Conservation (phyloP, 2,329 filamentous ascomycete species). For the Aspergillus sp. region DNA sequence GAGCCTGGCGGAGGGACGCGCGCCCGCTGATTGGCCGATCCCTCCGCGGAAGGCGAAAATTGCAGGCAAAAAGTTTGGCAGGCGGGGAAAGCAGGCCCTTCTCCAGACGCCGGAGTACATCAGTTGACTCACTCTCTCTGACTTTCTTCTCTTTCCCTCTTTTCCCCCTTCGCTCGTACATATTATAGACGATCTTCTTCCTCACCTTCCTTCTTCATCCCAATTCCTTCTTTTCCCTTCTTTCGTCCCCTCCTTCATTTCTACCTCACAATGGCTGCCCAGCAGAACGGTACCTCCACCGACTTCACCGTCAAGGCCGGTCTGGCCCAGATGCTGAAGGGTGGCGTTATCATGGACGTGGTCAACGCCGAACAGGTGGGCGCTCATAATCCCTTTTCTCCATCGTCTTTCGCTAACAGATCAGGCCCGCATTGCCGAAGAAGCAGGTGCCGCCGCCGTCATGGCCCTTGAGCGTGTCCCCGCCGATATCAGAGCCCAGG, state of each 20-base stretch:
- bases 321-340: slow-evolving; percentile 96
- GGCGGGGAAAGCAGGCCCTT: slow-evolving; percentile 15
- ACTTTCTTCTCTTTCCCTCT: slow-evolving; percentile 9
- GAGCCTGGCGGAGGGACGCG: slow-evolving; percentile 10
- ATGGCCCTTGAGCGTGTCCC: slow-evolving; percentile 98
- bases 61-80: slow-evolving; percentile 5
- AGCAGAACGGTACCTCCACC: slow-evolving; percentile 39
- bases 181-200: background rate
- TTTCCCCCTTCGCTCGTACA: slow-evolving; percentile 5
- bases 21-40: slow-evolving; percentile 11
- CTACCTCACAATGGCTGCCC: slow-evolving; percentile 34
- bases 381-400: background rate
- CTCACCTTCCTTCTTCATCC: slow-evolving; percentile 4
- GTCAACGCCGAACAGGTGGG: slow-evolving; percentile 78
- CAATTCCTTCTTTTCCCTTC: slow-evolving; percentile 3
- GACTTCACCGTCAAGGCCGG: slow-evolving; percentile 91
- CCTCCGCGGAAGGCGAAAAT: slow-evolving; percentile 9
- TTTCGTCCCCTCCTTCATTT: slow-evolving; percentile 5
- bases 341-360: slow-evolving; percentile 99
- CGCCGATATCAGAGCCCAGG: slow-evolving; percentile 88
- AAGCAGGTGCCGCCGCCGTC: slow-evolving; percentile 91
- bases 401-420: background rate
- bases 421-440: slow-evolving; percentile 91
- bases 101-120: background rate
- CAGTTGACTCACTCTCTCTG: slow-evolving; percentile 21